These are phyloP conservation scores for Stagonosporopsis rhizophila DNA, from an alignment of 2,329 filamentous ascomycete species.

Conservation along the genomic window DNA sequence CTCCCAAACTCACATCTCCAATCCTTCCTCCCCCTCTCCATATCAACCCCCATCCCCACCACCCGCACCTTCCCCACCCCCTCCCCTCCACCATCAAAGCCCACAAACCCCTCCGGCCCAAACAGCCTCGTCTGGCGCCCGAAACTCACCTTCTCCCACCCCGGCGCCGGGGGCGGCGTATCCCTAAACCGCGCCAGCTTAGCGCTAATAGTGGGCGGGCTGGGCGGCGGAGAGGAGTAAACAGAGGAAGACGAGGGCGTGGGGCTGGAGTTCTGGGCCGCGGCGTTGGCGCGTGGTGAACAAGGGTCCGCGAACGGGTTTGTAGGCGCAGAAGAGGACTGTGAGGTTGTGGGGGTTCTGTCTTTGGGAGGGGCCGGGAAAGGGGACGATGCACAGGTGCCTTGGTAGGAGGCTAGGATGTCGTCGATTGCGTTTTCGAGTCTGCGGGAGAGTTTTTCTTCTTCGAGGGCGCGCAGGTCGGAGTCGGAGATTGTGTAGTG, in stretches of 20 bases:
- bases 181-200: background rate
- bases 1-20: constrained; percentile 6
- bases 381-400: background rate
- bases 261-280: background rate
- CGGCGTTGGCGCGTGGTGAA: background rate
- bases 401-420: background rate
- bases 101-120: constrained; percentile 4
- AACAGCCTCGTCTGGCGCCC: constrained; percentile 8
- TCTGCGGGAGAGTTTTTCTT: background rate
- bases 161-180: constrained; percentile 8
- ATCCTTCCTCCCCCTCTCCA: background rate
- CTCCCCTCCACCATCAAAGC: background rate
- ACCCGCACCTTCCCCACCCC: background rate
- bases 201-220: background rate
- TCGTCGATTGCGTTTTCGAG: background rate
- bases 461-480: background rate
- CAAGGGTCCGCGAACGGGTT: background rate
- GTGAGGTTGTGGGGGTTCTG: too few species aligned
- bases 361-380: background rate
- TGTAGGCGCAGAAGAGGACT: too few species aligned
- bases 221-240: background rate
- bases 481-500: constrained; percentile 5
- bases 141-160: constrained; percentile 3
- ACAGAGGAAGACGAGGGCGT: background rate
- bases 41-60: background rate